Percentiles rank a stretch among this genome's conserved stretches.
Evolutionary conservation across 2,329 filamentous ascomycete species (phyloP).

Genomic region (Pseudonectria foliicola): DNA sequence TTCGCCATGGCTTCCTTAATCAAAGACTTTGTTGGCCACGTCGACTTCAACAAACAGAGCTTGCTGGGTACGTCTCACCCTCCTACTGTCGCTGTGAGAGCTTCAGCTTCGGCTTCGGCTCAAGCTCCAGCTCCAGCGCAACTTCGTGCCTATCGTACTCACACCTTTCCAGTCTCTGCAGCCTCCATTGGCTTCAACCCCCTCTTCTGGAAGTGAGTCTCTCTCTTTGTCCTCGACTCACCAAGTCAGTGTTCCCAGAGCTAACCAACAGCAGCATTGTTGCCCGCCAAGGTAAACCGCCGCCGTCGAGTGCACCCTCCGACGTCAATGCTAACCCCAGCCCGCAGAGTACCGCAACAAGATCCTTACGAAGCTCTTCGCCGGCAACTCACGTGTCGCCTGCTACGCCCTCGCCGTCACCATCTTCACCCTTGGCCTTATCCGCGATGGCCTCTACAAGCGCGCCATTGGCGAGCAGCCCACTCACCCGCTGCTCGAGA

Average conservation of each 20-base stretch:
- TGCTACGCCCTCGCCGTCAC: constrained; percentile 84
- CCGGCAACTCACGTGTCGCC: constrained; percentile 66
- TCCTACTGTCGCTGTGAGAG: constrained; percentile 1
- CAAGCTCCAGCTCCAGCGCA: constrained; percentile 12
- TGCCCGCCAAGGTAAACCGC: constrained; percentile 64
- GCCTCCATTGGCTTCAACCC: constrained; percentile 88
- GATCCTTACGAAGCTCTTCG: constrained; percentile 78
- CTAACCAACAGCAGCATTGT: constrained; percentile 57
- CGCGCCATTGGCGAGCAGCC: constrained; percentile 70
- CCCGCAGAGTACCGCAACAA: constrained; percentile 80
- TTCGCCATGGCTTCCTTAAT: constrained; percentile 33
- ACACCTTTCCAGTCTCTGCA: constrained; percentile 60
- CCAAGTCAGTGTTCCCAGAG: constrained; percentile 2
- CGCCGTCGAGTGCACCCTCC: background rate
- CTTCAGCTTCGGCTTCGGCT: background rate
- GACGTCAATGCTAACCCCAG: constrained; percentile 10
- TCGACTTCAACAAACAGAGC: constrained; percentile 62
- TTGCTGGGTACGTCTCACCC: constrained; percentile 49
- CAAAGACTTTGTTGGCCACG: constrained; percentile 50
- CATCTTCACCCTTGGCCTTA: constrained; percentile 86
- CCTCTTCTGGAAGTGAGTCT: constrained; percentile 95
- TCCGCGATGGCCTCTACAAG: constrained; percentile 86
- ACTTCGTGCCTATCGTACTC: constrained; percentile 3
- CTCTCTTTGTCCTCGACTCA: constrained; percentile 3
- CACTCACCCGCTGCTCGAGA: constrained; percentile 63